Conservation (phyloP, 345 rosid genomes). For the Hibiscus trionum region DNA sequence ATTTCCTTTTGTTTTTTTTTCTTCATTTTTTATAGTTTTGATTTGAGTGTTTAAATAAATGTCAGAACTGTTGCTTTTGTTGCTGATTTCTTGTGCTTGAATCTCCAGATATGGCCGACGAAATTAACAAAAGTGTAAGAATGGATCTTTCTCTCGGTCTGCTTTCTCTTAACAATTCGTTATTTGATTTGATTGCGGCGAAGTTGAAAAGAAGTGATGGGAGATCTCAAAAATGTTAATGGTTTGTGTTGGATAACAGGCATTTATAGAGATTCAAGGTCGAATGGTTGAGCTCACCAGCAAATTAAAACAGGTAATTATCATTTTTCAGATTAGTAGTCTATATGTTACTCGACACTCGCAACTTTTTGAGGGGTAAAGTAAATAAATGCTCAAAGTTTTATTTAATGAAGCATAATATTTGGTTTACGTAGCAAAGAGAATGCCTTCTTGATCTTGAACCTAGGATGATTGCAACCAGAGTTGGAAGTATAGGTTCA, state of each 20-base stretch:
- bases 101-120: constrained; percentile 42
- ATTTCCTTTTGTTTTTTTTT: not conserved
- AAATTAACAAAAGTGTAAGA: constrained; percentile 37
- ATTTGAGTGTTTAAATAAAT: not conserved
- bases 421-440: not conserved
- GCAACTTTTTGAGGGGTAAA: not conserved
- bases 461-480: not conserved
- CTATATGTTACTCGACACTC: not conserved
- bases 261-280: constrained; percentile 54
- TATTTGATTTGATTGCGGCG: not conserved
- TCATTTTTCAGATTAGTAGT: not conserved
- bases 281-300: constrained; percentile 65
- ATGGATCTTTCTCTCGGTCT: not conserved
- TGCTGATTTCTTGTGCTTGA: not conserved
- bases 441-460: not conserved
- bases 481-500: not conserved
- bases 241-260: constrained; percentile 24
- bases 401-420: not conserved
- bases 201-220: no score
- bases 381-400: not conserved
- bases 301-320: constrained; percentile 51
- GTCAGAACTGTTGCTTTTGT: not conserved
- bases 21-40: not conserved
- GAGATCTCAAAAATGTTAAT: not conserved
- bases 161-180: not conserved